Evolutionary conservation across 2,329 filamentous ascomycete genomes (phyloP).

Genomic region (Ophiostoma fasciatum): DNA sequence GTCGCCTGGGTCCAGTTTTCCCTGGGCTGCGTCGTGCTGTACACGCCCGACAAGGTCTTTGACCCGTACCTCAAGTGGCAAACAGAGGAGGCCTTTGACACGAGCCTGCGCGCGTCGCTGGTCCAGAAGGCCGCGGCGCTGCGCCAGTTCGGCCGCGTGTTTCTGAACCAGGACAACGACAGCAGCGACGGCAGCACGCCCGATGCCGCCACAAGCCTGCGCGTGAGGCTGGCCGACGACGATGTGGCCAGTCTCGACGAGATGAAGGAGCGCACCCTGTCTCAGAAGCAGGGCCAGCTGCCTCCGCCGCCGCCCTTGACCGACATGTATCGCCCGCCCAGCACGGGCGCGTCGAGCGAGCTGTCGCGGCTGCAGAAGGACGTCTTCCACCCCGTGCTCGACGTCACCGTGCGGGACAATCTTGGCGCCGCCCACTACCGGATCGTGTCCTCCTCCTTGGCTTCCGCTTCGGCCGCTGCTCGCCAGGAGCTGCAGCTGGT

Average conservation of each 20-base stretch:
- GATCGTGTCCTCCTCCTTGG: constrained; percentile 15
- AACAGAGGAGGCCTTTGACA: constrained; percentile 47
- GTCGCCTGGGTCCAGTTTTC: constrained; percentile 66
- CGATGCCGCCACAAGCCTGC: constrained; percentile 43
- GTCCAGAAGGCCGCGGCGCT: constrained; percentile 44
- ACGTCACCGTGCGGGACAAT: constrained; percentile 38
- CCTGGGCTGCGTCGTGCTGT: constrained; percentile 59
- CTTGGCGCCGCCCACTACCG: constrained; percentile 24
- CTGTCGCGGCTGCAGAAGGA: constrained; percentile 62
- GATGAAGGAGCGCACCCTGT: constrained; percentile 1
- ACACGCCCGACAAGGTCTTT: constrained; percentile 73
- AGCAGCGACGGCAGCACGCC: too few relatives aligned
- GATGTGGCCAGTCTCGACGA: constrained; percentile 31
- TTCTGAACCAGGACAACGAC: constrained; percentile 47
- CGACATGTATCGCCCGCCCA: constrained; percentile 10
- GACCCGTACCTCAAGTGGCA: constrained; percentile 58
- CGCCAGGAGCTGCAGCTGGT: constrained; percentile 34
- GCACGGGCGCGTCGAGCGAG: constrained; percentile 10
- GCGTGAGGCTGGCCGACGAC: constrained; percentile 45
- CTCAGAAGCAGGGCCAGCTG: too few relatives aligned
- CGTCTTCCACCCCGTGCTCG: constrained; percentile 68
- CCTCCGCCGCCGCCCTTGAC: constrained; percentile 1
- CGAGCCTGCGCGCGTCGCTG: constrained; percentile 40
- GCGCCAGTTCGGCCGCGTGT: constrained; percentile 46
- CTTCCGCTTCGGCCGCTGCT: constrained; percentile 13